Evolutionary conservation across 805 yeast genomes (phyloP), one percentile per base, ranked within the genome.

Genomic region (Debaryomyces maramus): DNA sequence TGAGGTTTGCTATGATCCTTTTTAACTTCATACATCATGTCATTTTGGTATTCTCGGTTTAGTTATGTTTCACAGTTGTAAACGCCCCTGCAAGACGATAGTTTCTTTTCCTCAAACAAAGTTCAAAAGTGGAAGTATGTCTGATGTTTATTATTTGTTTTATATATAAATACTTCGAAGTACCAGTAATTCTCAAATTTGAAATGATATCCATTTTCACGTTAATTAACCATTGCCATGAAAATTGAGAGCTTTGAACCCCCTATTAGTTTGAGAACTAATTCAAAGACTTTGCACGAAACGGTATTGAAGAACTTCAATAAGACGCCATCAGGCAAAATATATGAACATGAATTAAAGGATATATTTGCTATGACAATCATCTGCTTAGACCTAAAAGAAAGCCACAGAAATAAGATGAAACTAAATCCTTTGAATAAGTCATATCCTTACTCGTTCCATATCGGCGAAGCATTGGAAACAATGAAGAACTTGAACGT

Each of bases 301-400:
- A 57, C 68, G 2, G 63, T 70, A 3, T 65, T 73, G 1, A 67
- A 68, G 33, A 67, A 63, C 39, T 70, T 80, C 46, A 65, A 65
- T 44, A 67, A 75, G 43, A 74, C 84, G 0, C 76, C 82, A 0
- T 61, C 59, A 19, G 86, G 85, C 0, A 61, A 69, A 17, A 67
- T 82, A 19, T 75, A 69, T 50, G 73, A 67, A 34, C 71, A 73
- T 32, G 89, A 77, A 50, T 49, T 85, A 32, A 78, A 78, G 46
- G 78, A 77, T 23, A 74, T 85, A 0, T 88, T 63, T 54, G 72
- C 87, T 0, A 61, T 80, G 21, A 46, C 76, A 48, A 36, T 78
- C 0, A 61, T 63, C 30, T 58, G 66, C 23, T 62, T 84, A 32
- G 39, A 58, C 2, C 52, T 68, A 19, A 40, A 41, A 2, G 54